phyloP scores from a whole-genome alignment of 2,329 filamentous ascomycete genomes.

The Sporothrix sp. region DNA sequence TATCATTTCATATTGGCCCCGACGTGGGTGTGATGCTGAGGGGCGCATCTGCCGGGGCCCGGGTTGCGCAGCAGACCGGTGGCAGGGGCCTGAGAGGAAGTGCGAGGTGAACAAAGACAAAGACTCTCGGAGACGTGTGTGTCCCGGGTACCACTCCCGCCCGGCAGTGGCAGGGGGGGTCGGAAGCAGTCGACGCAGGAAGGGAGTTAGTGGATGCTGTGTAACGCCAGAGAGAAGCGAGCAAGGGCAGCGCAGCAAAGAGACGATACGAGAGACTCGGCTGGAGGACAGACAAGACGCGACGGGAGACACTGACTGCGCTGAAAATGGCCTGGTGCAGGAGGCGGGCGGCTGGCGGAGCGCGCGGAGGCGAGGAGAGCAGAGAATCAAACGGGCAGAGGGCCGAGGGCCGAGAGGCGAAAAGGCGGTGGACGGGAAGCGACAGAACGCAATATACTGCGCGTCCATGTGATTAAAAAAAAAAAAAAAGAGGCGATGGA shows the following conservation, averaged over 20 bases:
- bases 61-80: background rate
- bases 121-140: too few relatives aligned
- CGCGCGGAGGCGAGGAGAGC: background rate
- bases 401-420: background rate
- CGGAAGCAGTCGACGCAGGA: conserved; percentile 2
- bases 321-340: background rate
- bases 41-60: background rate
- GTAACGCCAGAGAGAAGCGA: background rate
- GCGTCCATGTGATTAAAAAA: background rate
- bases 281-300: background rate
- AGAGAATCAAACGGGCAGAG: background rate
- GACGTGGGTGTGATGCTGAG: background rate
- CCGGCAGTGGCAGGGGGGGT: background rate
- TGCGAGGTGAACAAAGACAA: background rate
- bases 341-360: background rate
- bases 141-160: too few relatives aligned
- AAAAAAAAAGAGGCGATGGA: background rate
- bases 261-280: background rate
- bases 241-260: background rate
- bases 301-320: background rate
- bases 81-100: background rate
- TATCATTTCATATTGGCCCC: background rate
- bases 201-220: conserved; percentile 1
- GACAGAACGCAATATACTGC: background rate
- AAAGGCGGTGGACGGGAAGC: background rate